Base-by-base conservation (phyloP, 2,329 filamentous ascomycete species). In the Phaeophleospora eucalypticola region DNA sequence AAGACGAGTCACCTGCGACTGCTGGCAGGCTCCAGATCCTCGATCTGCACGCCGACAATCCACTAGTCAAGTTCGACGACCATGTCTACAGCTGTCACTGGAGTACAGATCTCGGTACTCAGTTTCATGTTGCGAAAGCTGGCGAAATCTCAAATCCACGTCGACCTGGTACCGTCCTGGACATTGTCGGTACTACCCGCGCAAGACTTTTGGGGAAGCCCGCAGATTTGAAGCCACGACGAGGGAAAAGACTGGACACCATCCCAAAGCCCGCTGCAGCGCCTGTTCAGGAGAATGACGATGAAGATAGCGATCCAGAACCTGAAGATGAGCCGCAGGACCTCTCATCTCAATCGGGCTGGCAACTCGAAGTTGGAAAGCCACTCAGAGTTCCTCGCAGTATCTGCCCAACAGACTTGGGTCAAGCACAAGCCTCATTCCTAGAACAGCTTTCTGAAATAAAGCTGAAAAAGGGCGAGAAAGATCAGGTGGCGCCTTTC, bases 51-150 rank as follows among this genome's bases (percentile, higher is more conserved):
- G 84, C 84, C 1, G 61, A 71, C 2, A 84, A 86, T 40, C 91
- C 91, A 0, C 72, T 95, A 20, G 77, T 95, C 49, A 85, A 86
- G 17, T 94, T 94, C 68, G 79, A 84, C 48, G 86, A 86, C 21
- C 80, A 84, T 52, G 72, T 94, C 17, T 93, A 90, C 63, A 82
- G 81, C 53, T 91, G 89, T 54, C 72, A 81, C 37, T 97, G 91
- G 91, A 79, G 81, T 9, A 82, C 87, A 51, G 85, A 89, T 49
- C 80, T 95, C 36, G 91, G 91, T 29, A 95, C 89, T 0, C 79
- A 95, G 35, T 84, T 96, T 59, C 61, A 77, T 76, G 1, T 68
- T 68, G 14, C 77, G 17, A 52, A 58, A 20, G 74, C 52, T 68
- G 75, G 51, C 56, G 61, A 33, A 52, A 67, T 35, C 52, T 63